phyloP scores from a whole-genome alignment of 352 stramenopile species.

The Phytophthora pini region DNA sequence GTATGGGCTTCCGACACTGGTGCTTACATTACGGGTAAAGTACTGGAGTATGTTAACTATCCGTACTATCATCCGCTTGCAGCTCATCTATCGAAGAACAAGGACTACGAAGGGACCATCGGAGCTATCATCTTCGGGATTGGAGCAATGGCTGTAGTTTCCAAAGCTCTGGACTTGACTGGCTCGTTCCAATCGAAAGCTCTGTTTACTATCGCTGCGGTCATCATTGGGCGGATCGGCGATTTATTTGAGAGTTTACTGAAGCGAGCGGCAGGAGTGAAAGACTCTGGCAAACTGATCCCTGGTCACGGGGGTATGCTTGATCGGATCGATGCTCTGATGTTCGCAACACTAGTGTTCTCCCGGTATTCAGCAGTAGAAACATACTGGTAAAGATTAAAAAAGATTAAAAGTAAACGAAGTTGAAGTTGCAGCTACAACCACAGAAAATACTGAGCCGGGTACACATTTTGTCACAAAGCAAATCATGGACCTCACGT shows the following conservation, averaged over 20 bases:
- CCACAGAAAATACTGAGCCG: not conserved
- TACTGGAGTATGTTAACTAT: constrained; percentile 86
- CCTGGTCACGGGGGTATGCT: constrained; percentile 95
- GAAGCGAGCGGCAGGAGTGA: constrained; percentile 94
- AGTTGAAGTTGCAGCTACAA: constrained; percentile 8
- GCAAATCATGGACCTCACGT: constrained; percentile 9
- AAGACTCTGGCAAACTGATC: constrained; percentile 94
- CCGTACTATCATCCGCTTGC: constrained; percentile 81
- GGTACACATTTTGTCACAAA: constrained; percentile 1
- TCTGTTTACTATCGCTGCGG: constrained; percentile 83
- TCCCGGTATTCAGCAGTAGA: constrained; percentile 43
- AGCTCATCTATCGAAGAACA: constrained; percentile 93
- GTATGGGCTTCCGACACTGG: constrained; percentile 90
- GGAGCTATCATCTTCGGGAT: constrained; percentile 80
- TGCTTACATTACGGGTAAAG: constrained; percentile 92
- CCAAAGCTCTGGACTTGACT: constrained; percentile 59
- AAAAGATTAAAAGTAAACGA: constrained; percentile 2
- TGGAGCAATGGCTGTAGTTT: constrained; percentile 80
- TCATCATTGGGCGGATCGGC: constrained; percentile 93
- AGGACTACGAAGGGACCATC: constrained; percentile 95
- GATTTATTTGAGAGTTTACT: constrained; percentile 95
- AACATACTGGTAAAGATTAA: not conserved
- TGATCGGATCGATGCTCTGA: constrained; percentile 95
- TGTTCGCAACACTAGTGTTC: constrained; percentile 84
- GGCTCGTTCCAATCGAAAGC: constrained; percentile 77